A percentile compares a stretch with the other conserved stretches of the same genome.
phyloP scores from a whole-genome alignment of 2,329 filamentous ascomycete genomes.

The Pseudogymnoascus sp. region DNA sequence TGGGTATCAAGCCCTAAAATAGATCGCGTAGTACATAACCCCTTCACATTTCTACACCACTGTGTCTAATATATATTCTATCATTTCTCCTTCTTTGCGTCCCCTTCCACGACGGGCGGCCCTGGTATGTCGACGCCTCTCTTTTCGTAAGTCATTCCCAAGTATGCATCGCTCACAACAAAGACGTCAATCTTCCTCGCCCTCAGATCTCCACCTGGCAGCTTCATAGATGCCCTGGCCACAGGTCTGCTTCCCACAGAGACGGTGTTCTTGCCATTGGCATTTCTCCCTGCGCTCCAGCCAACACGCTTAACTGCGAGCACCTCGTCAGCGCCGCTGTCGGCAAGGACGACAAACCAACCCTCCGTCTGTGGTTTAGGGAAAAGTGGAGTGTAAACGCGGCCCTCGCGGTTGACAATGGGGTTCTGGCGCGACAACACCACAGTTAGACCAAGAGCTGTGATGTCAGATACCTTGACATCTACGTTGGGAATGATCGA shows the following conservation, averaged over 20 bases:
- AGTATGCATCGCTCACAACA: conserved; percentile 81
- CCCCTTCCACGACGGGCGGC: conserved; percentile 12
- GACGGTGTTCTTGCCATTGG: conserved; percentile 23
- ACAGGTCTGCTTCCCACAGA: conserved; percentile 39
- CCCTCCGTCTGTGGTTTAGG: conserved; percentile 93
- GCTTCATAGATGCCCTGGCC: conserved; percentile 49
- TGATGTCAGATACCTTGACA: conserved; percentile 53
- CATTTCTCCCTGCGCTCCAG: conserved; percentile 45
- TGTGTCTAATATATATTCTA: not conserved
- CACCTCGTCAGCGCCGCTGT: conserved; percentile 62
- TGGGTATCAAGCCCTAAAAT: not conserved
- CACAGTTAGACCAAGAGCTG: conserved; percentile 55
- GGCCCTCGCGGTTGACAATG: conserved; percentile 54
- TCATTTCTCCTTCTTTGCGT: conserved; percentile 13
- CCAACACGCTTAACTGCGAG: conserved; percentile 78
- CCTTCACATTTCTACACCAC: not conserved
- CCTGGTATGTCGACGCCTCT: conserved; percentile 25
- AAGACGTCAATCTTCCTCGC: conserved; percentile 61
- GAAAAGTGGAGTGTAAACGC: conserved; percentile 80
- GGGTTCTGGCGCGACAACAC: conserved; percentile 59
- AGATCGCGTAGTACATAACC: not conserved
- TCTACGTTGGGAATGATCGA: conserved; percentile 61
- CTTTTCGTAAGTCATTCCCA: conserved; percentile 53
- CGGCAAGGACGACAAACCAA: conserved; percentile 76
- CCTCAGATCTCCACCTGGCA: conserved; percentile 43